These are phyloP conservation scores for Barbatosphaeria neglecta DNA, from an alignment of 495 filamentous ascomycete species.

Conservation along the genomic window DNA sequence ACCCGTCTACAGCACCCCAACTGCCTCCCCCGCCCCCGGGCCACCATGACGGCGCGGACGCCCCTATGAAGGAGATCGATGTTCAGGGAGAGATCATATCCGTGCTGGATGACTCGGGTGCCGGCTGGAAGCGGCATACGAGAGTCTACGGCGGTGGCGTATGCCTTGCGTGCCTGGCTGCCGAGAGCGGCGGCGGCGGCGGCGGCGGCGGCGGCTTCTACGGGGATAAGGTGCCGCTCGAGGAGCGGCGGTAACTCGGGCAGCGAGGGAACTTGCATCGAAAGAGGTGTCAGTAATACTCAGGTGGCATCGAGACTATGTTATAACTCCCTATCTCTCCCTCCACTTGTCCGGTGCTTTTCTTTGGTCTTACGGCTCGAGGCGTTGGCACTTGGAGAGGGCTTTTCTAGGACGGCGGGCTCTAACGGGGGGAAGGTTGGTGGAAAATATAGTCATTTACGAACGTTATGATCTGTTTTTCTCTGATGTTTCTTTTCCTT, in stretches of 20 bases:
- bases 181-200: constrained; percentile 33
- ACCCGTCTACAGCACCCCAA: constrained; percentile 28
- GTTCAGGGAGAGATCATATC: constrained; percentile 32
- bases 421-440: not conserved
- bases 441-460: not conserved
- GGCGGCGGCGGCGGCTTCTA: constrained; percentile 41
- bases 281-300: not conserved
- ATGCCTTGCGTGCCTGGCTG: constrained; percentile 33
- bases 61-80: constrained; percentile 19
- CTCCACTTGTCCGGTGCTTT: too few species aligned
- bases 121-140: constrained; percentile 37
- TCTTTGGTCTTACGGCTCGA: too few species aligned
- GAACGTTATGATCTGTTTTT: not conserved
- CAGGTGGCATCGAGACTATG: too few species aligned
- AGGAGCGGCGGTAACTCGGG: constrained; percentile 26
- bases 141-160: constrained; percentile 38
- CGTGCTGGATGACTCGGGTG: constrained; percentile 29
- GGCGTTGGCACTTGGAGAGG: too few species aligned
- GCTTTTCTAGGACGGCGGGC: not conserved
- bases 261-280: too few species aligned
- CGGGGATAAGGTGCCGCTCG: constrained; percentile 34
- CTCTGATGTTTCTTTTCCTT: not conserved
- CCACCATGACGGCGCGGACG: constrained; percentile 16
- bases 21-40: constrained; percentile 25
- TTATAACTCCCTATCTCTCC: not conserved